These are phyloP conservation scores for Ogataea philodendri DNA, from an alignment of 805 yeast species.

Conservation along the genomic window DNA sequence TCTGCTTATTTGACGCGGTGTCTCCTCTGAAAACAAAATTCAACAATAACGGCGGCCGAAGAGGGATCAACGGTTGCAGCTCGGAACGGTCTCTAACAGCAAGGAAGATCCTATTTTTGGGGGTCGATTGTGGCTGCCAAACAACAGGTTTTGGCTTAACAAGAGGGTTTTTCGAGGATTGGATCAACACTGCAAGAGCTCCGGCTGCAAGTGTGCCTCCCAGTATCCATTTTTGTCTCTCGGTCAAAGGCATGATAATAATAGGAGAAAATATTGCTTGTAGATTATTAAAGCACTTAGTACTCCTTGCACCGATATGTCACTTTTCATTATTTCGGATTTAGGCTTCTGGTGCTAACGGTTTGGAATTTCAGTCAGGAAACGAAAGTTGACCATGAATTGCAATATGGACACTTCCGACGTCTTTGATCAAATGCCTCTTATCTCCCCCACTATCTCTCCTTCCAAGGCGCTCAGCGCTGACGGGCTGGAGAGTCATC, in stretches of 20 bases:
- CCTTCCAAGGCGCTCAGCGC: conserved; percentile 25
- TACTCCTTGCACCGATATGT: conserved; percentile 7
- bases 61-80: conserved; percentile 50
- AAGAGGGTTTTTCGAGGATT: conserved; percentile 27
- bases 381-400: no score
- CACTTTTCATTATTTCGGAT: no score
- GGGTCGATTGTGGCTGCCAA: conserved; percentile 36
- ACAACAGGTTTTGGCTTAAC: conserved; percentile 33
- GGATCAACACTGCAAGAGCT: conserved; percentile 27
- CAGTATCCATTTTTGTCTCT: conserved; percentile 31
- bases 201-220: conserved; percentile 30
- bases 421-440: conserved; percentile 36
- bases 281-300: not conserved
- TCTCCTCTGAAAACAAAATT: conserved; percentile 73
- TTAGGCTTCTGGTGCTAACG: no score
- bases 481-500: conserved; percentile 5
- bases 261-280: conserved; percentile 4
- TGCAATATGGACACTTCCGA: conserved; percentile 14
- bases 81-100: conserved; percentile 59
- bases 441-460: conserved; percentile 41
- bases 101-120: conserved; percentile 43
- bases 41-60: conserved; percentile 60
- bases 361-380: no score
- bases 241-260: conserved; percentile 25
- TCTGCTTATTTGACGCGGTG: conserved; percentile 55